These are phyloP conservation scores for Trichoderma simmonsii DNA, from an alignment of 2,329 filamentous ascomycete species.

Conservation along the genomic window DNA sequence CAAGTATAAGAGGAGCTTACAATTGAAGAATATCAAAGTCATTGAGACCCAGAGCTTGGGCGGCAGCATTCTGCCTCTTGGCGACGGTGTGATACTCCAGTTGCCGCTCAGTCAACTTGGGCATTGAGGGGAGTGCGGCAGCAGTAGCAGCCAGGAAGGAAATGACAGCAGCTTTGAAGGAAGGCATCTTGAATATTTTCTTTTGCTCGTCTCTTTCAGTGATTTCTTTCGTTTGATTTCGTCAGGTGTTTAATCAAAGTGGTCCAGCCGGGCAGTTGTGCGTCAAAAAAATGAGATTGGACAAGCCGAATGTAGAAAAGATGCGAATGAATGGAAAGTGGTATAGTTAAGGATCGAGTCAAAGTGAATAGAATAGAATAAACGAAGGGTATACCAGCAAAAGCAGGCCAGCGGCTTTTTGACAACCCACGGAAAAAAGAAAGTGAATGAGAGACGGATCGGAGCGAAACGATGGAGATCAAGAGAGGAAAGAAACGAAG, in stretches of 20 bases:
- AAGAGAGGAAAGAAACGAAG: not conserved
- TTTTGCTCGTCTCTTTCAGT: conserved; percentile 19
- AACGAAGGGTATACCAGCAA: conserved; percentile 21
- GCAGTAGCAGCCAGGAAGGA: conserved; percentile 45
- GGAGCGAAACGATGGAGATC: conserved; percentile 16
- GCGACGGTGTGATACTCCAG: conserved; percentile 45
- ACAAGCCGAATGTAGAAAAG: not conserved
- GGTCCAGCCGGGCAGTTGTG: conserved; percentile 8
- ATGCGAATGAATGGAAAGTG: conserved; percentile 3
- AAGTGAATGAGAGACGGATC: conserved; percentile 13
- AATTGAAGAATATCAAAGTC: conserved; percentile 59
- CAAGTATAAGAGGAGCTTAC: conserved; percentile 37
- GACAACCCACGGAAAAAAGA: conserved; percentile 14
- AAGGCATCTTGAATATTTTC: conserved; percentile 32
- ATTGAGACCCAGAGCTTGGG: conserved; percentile 44
- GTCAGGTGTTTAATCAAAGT: not conserved
- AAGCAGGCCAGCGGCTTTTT: conserved; percentile 24
- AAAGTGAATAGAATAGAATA: conserved; percentile 15
- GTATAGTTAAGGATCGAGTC: conserved; percentile 5
- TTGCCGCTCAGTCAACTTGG: conserved; percentile 44
- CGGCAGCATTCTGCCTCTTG: conserved; percentile 50
- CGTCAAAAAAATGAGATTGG: not conserved
- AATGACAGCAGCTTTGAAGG: conserved; percentile 41
- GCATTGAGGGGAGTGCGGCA: conserved; percentile 46
- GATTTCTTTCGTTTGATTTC: not conserved